phyloP scores from a whole-genome alignment of 2,329 filamentous ascomycete species.

The Hyphodiscus sp. region DNA sequence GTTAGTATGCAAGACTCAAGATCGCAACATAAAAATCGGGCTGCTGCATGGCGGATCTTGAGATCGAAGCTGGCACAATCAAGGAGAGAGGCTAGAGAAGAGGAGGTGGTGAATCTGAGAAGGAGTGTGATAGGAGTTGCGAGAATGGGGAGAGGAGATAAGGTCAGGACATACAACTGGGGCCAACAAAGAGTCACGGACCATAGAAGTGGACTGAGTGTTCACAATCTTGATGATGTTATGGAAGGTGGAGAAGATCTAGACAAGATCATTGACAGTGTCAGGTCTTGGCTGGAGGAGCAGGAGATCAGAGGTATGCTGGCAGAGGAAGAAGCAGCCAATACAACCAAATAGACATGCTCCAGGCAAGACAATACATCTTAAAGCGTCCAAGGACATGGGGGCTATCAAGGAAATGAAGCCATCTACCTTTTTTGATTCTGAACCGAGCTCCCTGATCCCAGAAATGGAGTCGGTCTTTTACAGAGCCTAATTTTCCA shows the following conservation, averaged over 20 bases:
- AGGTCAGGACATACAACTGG: constrained; percentile 75
- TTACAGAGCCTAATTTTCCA: too few relatives aligned
- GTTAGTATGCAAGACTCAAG: constrained; percentile 91
- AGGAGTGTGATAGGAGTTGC: constrained; percentile 73
- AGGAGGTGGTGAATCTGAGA: constrained; percentile 66
- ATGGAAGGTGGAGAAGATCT: constrained; percentile 58
- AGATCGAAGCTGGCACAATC: constrained; percentile 75
- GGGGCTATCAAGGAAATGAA: too few relatives aligned
- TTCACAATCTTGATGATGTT: constrained; percentile 59
- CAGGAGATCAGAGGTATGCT: constrained; percentile 57
- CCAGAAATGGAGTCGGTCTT: too few relatives aligned
- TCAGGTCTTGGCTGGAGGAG: constrained; percentile 59
- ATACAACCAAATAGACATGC: constrained; percentile 11
- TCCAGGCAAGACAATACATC: neutral
- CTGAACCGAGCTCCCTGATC: too few relatives aligned
- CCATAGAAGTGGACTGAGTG: constrained; percentile 60
- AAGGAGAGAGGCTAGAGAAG: constrained; percentile 75
- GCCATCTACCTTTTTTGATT: too few relatives aligned
- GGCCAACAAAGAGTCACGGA: constrained; percentile 66
- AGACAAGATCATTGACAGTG: constrained; percentile 62
- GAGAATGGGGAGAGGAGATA: constrained; percentile 84
- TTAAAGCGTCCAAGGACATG: too few relatives aligned
- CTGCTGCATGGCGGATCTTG: constrained; percentile 79
- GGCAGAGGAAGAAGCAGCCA: constrained; percentile 35
- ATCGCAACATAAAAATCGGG: constrained; percentile 84